phyloP scores from a whole-genome alignment of 2,329 filamentous ascomycete genomes.

The Penicillium olsonii region DNA sequence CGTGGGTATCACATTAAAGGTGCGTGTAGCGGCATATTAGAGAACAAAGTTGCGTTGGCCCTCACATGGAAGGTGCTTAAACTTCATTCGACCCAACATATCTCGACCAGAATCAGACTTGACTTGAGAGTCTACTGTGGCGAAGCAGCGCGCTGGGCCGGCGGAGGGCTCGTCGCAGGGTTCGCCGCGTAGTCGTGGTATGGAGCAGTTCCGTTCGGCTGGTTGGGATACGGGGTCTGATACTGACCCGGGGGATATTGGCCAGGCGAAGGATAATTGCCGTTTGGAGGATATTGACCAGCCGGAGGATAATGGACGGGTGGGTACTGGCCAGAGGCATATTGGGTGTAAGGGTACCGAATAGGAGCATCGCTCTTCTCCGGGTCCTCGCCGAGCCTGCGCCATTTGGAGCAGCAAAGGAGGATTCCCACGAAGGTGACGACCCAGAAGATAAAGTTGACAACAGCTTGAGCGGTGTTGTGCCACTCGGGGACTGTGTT shows the following conservation, averaged over 20 bases:
- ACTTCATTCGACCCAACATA: not conserved
- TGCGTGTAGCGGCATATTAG: not conserved
- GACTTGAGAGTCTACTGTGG: not conserved
- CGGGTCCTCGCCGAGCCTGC: conserved; percentile 3
- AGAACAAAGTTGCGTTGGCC: not conserved
- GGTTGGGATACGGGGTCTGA: not conserved
- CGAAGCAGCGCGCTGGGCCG: not conserved
- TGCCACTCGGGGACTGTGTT: conserved; percentile 13
- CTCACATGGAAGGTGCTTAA: not conserved
- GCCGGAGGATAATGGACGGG: not conserved
- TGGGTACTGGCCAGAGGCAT: not conserved
- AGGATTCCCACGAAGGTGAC: conserved; percentile 24
- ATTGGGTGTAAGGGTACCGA: conserved; percentile 2
- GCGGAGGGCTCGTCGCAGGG: not conserved
- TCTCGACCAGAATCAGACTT: not conserved
- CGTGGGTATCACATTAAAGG: conserved; percentile 2
- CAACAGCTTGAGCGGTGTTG: not conserved
- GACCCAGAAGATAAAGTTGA: conserved; percentile 21
- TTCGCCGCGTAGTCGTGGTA: not conserved
- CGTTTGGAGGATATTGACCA: not conserved
- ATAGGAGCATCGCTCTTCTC: conserved; percentile 1
- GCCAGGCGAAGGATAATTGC: not conserved
- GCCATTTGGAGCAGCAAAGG: conserved; percentile 22
- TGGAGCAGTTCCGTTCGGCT: conserved; percentile 1
- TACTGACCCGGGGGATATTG: not conserved